Conservation (phyloP, 2,329 filamentous ascomycete genomes). For the Aureobasidium namibiae region DNA sequence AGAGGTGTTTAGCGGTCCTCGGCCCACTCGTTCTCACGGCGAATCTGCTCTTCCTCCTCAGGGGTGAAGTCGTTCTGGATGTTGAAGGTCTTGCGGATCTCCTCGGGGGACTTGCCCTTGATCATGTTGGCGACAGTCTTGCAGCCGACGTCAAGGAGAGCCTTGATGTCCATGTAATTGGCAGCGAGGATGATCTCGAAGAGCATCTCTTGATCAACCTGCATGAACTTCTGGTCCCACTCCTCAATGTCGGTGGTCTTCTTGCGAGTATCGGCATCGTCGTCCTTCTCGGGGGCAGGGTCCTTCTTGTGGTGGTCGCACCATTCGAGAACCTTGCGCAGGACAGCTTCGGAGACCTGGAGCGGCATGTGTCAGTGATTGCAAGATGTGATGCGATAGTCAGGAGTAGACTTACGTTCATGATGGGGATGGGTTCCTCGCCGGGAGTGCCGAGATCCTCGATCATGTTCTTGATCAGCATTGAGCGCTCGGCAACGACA, state of each 20-base stretch:
- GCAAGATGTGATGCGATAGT: not conserved
- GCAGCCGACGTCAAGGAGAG: constrained; percentile 93
- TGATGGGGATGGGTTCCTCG: constrained; percentile 72
- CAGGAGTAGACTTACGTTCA: constrained; percentile 49
- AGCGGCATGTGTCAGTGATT: not conserved
- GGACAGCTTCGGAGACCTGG: constrained; percentile 79
- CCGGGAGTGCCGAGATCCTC: constrained; percentile 70
- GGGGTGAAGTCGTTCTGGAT: constrained; percentile 99
- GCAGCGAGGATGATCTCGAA: constrained; percentile 98
- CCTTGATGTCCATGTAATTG: constrained; percentile 99
- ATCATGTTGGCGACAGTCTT: constrained; percentile 99
- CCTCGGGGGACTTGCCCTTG: constrained; percentile 98
- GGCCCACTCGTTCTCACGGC: constrained; percentile 46
- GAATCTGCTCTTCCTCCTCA: constrained; percentile 94
- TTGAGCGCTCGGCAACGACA: constrained; percentile 77
- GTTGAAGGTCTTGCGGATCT: constrained; percentile 99
- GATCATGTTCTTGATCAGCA: constrained; percentile 97
- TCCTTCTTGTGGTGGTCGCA: constrained; percentile 92
- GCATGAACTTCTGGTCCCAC: constrained; percentile 99
- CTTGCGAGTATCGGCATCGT: constrained; percentile 89
- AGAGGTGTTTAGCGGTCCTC: constrained; percentile 22
- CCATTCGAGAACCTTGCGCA: constrained; percentile 97
- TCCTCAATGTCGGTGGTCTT: constrained; percentile 99
- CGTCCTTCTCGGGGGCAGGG: constrained; percentile 70
- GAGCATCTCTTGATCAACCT: constrained; percentile 98